Evolutionary conservation across 306 rosid genomes (phyloP), one percentile per base, ranked within the genome.

Genomic region (Acacia confusa): DNA sequence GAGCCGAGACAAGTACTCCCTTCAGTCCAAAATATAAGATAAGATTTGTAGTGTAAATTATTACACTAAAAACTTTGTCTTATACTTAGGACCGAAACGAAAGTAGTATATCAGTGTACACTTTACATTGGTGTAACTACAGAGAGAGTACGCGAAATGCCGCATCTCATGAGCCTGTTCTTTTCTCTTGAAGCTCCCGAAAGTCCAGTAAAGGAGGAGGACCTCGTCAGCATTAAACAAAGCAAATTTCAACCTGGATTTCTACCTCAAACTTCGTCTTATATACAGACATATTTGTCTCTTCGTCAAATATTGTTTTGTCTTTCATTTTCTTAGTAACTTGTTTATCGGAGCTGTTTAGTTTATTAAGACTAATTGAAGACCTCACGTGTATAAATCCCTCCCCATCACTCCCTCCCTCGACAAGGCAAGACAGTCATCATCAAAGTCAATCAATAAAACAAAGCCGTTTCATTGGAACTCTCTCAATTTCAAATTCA

Each of bases 391-490:
- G 43, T 50, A 68, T 67, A 38, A 17, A 72, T 24, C 34, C 25
- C 66, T 60, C 66, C 38, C 24, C n/a, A 43, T 55, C 69, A 34
- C 16, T 38, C 32, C 25, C 11, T 38, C 41, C 83, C 80, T 78
- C 71, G 55, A 79, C 70, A 48, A 75, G 69, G 78, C 19, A 38
- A 70, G 75, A 79, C 28, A 79, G 69, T 43, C 71, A 66, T 65
- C 24, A 52, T 74, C 45, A 32, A 50, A 72, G 76, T 53, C 32
- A 65, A 43, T 43, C 71, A 68, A 78, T 65, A 66, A 52, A 73
- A 69, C 41, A 72, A 64, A 36, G 68, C 84, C 27, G 9, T 47
- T 25, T 8, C 34, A 60, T 60, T 60, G 66, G 34, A 58, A 58
- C 24, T 58, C 64, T 57, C 64, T 58, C 64, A 22, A 58, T 16